These are phyloP conservation scores for Immersiporthe knoxdaviesiana DNA, from an alignment of 2,329 filamentous ascomycete genomes.

Conservation along the genomic window DNA sequence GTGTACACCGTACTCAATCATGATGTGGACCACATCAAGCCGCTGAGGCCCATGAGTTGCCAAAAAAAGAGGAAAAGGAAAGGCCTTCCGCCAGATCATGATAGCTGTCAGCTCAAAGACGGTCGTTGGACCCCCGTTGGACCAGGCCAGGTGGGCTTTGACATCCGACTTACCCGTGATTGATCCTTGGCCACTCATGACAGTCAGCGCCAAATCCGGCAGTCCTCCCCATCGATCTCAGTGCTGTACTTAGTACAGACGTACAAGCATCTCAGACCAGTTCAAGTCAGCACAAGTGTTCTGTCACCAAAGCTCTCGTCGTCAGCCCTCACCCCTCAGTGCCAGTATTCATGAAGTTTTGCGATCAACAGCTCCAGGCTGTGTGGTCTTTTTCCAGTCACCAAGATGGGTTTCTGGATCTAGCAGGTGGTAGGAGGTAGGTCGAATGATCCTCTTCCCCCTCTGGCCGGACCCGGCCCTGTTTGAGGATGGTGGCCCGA, in stretches of 20 bases:
- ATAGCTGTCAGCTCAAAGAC: not conserved
- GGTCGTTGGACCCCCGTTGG: not conserved
- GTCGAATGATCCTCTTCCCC: not conserved
- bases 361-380: not conserved
- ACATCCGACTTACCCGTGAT: conserved; percentile 2
- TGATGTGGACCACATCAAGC: not conserved
- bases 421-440: not conserved
- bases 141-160: not conserved
- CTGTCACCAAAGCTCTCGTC: too few relatives aligned
- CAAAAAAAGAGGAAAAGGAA: not conserved
- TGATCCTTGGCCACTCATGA: not conserved
- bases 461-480: not conserved
- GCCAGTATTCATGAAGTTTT: not conserved
- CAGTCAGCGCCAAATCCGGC: not conserved
- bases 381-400: not conserved
- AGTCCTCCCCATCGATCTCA: not conserved
- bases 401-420: not conserved
- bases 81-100: not conserved
- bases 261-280: not conserved
- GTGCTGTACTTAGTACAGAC: not conserved
- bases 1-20: too few relatives aligned
- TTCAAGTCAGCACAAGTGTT: too few relatives aligned
- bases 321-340: too few relatives aligned
- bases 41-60: not conserved
- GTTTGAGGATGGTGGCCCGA: conserved; percentile 8